These are phyloP conservation scores for Fusarium sp. DNA, from an alignment of 2,329 filamentous ascomycete species.

Conservation along the genomic window DNA sequence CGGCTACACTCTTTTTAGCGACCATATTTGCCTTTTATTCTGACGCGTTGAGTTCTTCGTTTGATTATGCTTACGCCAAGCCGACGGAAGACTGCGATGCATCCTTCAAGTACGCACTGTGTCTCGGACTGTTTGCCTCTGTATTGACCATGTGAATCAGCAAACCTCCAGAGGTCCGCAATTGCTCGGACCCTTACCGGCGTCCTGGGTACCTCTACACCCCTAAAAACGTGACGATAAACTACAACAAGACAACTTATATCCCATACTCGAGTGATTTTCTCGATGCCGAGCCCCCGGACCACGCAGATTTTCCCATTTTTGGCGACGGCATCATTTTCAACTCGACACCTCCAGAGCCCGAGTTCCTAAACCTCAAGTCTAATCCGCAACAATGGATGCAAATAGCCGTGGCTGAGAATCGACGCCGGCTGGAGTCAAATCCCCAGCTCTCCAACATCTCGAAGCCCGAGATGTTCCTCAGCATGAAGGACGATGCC, in stretches of 20 bases:
- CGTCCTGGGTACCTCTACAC: conserved; percentile 73
- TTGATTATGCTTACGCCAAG: too few species aligned
- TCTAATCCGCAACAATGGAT: conserved; percentile 39
- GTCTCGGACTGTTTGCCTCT: too few species aligned
- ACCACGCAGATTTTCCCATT: conserved; percentile 58
- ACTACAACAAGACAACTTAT: conserved; percentile 66
- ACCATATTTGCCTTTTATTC: too few species aligned
- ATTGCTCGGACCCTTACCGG: conserved; percentile 51
- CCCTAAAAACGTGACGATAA: conserved; percentile 66
- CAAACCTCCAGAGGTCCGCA: conserved; percentile 7
- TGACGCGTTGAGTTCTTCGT: too few species aligned
- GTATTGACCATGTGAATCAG: too few species aligned
- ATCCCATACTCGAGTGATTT: conserved; percentile 59
- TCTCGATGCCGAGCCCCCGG: conserved; percentile 70
- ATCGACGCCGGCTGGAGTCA: conserved; percentile 18
- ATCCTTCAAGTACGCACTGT: too few species aligned
- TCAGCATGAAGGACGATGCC: conserved; percentile 25
- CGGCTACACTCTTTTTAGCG: too few species aligned
- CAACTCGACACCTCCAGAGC: conserved; percentile 71
- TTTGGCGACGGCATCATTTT: conserved; percentile 71
- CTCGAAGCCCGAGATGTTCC: background rate
- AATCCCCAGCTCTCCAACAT: background rate
- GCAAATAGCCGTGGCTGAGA: conserved; percentile 32
- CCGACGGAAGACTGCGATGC: too few species aligned
- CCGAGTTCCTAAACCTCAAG: conserved; percentile 24